phyloP scores from a whole-genome alignment of 352 stramenopile genomes.

The Hyaloperonospora arabidopsidis region DNA sequence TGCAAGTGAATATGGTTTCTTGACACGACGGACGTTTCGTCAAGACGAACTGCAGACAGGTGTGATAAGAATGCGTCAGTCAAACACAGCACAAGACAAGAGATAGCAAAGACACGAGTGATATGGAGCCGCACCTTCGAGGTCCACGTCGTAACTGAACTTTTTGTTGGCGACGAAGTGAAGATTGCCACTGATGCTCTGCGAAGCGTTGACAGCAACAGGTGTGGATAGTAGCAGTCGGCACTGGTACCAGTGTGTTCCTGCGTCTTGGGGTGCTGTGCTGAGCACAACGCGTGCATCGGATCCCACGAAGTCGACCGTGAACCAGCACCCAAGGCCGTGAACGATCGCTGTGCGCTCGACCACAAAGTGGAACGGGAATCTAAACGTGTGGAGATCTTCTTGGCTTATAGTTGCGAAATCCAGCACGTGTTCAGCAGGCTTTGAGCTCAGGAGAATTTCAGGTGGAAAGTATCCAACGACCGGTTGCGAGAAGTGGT shows the following conservation, averaged over 20 bases:
- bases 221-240: conserved; percentile 85
- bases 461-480: conserved; percentile 89
- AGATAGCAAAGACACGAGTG: not conserved
- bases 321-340: conserved; percentile 98
- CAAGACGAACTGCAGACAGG: conserved; percentile 58
- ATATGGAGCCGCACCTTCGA: conserved; percentile 47
- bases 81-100: not conserved
- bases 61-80: conserved; percentile 6
- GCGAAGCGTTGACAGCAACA: conserved; percentile 87
- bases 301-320: conserved; percentile 93
- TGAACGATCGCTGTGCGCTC: conserved; percentile 90
- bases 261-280: conserved; percentile 64
- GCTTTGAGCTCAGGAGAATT: conserved; percentile 53
- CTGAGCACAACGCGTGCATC: conserved; percentile 75
- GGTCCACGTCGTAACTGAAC: conserved; percentile 92
- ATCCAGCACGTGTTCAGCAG: conserved; percentile 73
- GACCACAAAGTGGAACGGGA: conserved; percentile 86
- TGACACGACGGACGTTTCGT: conserved; percentile 81
- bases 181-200: conserved; percentile 85
- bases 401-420: conserved; percentile 70
- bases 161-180: conserved; percentile 92
- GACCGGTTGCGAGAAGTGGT: conserved; percentile 95
- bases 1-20: conserved; percentile 86
- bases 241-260: conserved; percentile 91
- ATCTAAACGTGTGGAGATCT: conserved; percentile 85